These are phyloP conservation scores for Terana coerulea DNA, from an alignment of 768 basidiomycete species.

Conservation along the genomic window DNA sequence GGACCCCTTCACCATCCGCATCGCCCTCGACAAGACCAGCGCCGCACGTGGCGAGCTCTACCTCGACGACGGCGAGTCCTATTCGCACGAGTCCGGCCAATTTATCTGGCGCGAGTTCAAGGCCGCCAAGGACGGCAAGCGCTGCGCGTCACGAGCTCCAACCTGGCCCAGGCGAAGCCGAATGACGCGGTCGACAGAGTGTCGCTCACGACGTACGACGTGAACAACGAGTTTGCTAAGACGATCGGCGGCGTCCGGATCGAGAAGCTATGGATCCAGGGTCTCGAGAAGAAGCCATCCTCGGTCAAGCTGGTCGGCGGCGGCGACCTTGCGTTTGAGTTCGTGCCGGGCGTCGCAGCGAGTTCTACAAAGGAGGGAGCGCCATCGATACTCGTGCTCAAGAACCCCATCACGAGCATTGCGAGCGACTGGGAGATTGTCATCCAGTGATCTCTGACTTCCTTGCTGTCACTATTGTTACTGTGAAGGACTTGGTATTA, in stretches of 20 bases:
- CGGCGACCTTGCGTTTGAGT: constrained; percentile 64
- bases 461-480: background rate
- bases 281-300: constrained; percentile 59
- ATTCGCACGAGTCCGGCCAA: constrained; percentile 68
- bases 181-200: constrained; percentile 49
- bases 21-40: constrained; percentile 63
- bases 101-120: constrained; percentile 79
- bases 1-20: constrained; percentile 90
- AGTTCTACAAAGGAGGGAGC: constrained; percentile 54
- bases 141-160: constrained; percentile 45
- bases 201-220: constrained; percentile 44
- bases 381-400: constrained; percentile 72
- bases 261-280: constrained; percentile 79
- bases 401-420: constrained; percentile 63
- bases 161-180: constrained; percentile 46
- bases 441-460: constrained; percentile 15
- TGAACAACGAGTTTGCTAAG: constrained; percentile 65
- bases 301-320: constrained; percentile 52
- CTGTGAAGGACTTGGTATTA: background rate
- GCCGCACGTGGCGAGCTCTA: constrained; percentile 83
- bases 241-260: constrained; percentile 67
- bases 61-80: constrained; percentile 91
- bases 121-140: constrained; percentile 48
- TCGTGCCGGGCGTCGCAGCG: constrained; percentile 52
- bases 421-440: constrained; percentile 63